Evolutionary conservation across 2,329 filamentous ascomycete species (phyloP).

Genomic region (Aspergillus calidoustus): DNA sequence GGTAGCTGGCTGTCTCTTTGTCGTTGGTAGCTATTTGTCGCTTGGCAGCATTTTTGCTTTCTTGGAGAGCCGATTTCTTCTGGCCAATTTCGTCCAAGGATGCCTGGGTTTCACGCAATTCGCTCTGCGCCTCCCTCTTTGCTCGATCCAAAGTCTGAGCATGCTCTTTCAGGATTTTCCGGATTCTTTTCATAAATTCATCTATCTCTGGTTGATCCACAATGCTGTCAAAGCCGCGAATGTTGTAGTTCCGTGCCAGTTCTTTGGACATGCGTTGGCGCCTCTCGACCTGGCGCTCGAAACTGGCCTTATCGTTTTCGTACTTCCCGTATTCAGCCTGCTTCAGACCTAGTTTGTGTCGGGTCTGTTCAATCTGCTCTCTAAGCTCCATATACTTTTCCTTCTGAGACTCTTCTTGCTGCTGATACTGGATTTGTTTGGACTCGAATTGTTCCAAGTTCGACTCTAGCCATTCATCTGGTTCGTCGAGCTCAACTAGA

Average conservation of each 20-base stretch:
- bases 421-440: constrained; percentile 67
- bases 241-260: constrained; percentile 74
- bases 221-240: constrained; percentile 82
- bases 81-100: constrained; percentile 75
- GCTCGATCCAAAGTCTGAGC: constrained; percentile 75
- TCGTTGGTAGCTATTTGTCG: constrained; percentile 76
- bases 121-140: constrained; percentile 73
- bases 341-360: constrained; percentile 45
- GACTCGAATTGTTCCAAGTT: constrained; percentile 79
- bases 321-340: constrained; percentile 67
- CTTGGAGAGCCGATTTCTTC: constrained; percentile 71
- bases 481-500: constrained; percentile 76
- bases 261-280: constrained; percentile 77
- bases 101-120: constrained; percentile 73
- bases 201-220: constrained; percentile 74
- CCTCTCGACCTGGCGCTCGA: constrained; percentile 76
- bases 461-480: constrained; percentile 74
- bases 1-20: constrained; percentile 67
- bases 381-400: constrained; percentile 69
- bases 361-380: constrained; percentile 53
- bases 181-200: constrained; percentile 77
- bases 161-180: constrained; percentile 76
- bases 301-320: constrained; percentile 83
- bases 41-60: constrained; percentile 74
- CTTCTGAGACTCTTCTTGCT: constrained; percentile 67